Conservation (phyloP, 2,329 filamentous ascomycete genomes). For the Xenoacremonium recifei region DNA sequence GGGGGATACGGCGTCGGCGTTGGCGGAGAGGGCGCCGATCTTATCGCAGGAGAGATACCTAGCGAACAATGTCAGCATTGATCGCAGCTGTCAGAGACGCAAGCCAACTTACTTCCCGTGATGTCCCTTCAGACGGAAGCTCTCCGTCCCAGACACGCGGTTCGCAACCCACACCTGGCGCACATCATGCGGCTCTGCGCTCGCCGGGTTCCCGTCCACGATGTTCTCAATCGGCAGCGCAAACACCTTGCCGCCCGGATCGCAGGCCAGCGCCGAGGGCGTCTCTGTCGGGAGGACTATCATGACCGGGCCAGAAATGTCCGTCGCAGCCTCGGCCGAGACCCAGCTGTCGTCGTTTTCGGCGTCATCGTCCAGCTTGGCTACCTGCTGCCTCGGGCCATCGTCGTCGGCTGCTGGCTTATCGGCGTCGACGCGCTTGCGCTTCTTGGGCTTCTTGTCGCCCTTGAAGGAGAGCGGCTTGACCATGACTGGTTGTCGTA, state of each 20-base stretch:
- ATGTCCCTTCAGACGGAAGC: constrained; percentile 83
- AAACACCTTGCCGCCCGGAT: constrained; percentile 85
- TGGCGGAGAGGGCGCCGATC: constrained; percentile 74
- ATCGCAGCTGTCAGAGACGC: not conserved
- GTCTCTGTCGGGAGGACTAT: constrained; percentile 76
- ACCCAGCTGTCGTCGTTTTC: constrained; percentile 87
- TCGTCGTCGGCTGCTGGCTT: constrained; percentile 34
- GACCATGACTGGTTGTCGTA: constrained; percentile 56
- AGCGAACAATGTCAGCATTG: constrained; percentile 15
- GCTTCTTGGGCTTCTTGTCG: constrained; percentile 92
- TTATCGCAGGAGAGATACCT: constrained; percentile 87
- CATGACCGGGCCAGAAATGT: constrained; percentile 79
- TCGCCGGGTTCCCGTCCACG: constrained; percentile 76
- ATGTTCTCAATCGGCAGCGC: constrained; percentile 81
- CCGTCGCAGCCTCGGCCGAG: constrained; percentile 69
- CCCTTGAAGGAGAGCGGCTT: constrained; percentile 95
- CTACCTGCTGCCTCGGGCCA: constrained; percentile 16
- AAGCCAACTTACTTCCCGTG: constrained; percentile 70
- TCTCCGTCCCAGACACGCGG: constrained; percentile 76
- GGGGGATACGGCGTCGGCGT: constrained; percentile 75
- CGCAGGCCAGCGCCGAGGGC: constrained; percentile 76
- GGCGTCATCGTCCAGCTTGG: constrained; percentile 30
- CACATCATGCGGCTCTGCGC: constrained; percentile 92
- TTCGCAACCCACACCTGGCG: constrained; percentile 94
- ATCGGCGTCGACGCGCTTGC: constrained; percentile 67